These are phyloP conservation scores for Canna indica DNA, from an alignment of 176 grass and related monocot genomes.

Conservation along the genomic window DNA sequence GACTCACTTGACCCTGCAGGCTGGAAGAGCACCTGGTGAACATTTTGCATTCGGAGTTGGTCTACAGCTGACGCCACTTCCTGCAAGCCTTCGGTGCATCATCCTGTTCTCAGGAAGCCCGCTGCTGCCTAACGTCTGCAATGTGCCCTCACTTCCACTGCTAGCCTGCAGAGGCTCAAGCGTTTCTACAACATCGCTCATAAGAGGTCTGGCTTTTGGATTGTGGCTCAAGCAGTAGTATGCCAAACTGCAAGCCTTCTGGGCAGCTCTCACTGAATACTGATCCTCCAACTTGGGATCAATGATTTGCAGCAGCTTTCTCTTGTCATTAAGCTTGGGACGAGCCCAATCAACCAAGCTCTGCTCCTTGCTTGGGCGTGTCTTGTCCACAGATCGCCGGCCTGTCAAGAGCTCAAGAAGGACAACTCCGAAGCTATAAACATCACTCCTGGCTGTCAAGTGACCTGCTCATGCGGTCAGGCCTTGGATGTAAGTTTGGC, in stretches of 20 bases:
- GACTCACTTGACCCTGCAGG: constrained; percentile 76
- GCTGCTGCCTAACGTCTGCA: constrained; percentile 17
- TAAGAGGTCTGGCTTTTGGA: constrained; percentile 84
- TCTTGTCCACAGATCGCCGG: constrained; percentile 84
- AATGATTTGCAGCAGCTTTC: constrained; percentile 80
- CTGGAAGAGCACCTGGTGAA: constrained; percentile 43
- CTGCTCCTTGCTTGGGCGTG: constrained; percentile 83
- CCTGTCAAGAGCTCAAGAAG: constrained; percentile 86
- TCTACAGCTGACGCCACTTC: constrained; percentile 54
- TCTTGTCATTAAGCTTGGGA: constrained; percentile 82
- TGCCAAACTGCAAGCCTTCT: constrained; percentile 90
- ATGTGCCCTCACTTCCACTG: constrained; percentile 23
- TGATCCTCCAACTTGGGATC: constrained; percentile 66
- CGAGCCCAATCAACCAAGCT: constrained; percentile 86
- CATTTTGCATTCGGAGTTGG: constrained; percentile 60
- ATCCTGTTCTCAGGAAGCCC: constrained; percentile 46
- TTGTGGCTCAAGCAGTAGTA: constrained; percentile 97
- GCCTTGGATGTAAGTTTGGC: neutral
- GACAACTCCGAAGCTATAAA: constrained; percentile 92
- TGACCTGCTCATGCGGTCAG: constrained; percentile 64
- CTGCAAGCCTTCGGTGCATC: constrained; percentile 31
- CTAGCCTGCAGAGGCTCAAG: constrained; percentile 64
- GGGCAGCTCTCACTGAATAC: constrained; percentile 61
- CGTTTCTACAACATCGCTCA: constrained; percentile 89
- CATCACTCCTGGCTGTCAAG: constrained; percentile 91